Evolutionary conservation across 805 yeast species (phyloP).

Genomic region (Barnettozyma salicaria): DNA sequence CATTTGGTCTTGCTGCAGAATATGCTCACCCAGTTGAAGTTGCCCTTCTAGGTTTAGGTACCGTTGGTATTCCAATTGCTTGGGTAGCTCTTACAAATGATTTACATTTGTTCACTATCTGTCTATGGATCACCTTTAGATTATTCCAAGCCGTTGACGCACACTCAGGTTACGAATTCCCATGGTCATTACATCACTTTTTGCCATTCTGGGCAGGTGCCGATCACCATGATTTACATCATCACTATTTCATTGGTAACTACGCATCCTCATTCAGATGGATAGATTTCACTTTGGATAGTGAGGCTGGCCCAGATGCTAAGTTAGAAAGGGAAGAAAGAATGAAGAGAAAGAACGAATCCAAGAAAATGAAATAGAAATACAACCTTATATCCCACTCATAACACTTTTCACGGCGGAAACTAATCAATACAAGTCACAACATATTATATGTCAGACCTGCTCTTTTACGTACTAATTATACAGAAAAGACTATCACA

Average conservation of each 20-base stretch:
- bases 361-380: slow-evolving; percentile 8
- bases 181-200: slow-evolving; percentile 87
- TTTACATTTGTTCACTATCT: slow-evolving; percentile 80
- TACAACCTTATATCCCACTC: too few relatives aligned
- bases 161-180: slow-evolving; percentile 96
- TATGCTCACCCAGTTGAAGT: slow-evolving; percentile 97
- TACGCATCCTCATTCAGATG: slow-evolving; percentile 91
- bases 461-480: too few relatives aligned
- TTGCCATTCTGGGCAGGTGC: slow-evolving; percentile 97
- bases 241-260: slow-evolving; percentile 89
- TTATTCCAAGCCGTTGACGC: slow-evolving; percentile 94
- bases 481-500: too few relatives aligned
- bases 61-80: slow-evolving; percentile 87
- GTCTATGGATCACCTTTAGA: slow-evolving; percentile 79
- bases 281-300: slow-evolving; percentile 83
- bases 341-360: slow-evolving; percentile 31
- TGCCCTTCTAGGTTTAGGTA: slow-evolving; percentile 82
- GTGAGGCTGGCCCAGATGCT: slow-evolving; percentile 83
- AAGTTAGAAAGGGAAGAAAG: slow-evolving; percentile 61
- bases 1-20: slow-evolving; percentile 94
- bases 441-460: too few relatives aligned
- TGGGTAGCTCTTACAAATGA: slow-evolving; percentile 69
- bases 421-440: too few relatives aligned
- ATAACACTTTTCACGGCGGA: too few relatives aligned
- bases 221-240: slow-evolving; percentile 95